A percentile compares a stretch with the other conserved stretches of the same genome.
Conservation (phyloP, 2,329 filamentous ascomycete species). For the Huntiella omanensis region DNA sequence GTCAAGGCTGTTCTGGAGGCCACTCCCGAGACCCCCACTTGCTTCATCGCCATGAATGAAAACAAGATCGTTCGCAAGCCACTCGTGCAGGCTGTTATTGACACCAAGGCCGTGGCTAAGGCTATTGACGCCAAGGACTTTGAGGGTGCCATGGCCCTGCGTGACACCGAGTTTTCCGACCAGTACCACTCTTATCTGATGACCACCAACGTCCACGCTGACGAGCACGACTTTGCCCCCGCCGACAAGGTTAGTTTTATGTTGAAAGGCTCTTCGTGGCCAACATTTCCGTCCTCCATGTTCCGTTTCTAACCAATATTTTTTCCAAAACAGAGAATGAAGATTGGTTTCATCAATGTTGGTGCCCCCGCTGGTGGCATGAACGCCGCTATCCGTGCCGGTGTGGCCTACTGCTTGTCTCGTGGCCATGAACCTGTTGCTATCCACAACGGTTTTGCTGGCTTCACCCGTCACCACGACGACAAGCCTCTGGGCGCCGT, state of each 20-base stretch:
- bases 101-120: conserved; percentile 67
- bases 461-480: conserved; percentile 73
- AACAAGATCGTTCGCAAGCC: conserved; percentile 92
- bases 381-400: conserved; percentile 88
- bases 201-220: conserved; percentile 66
- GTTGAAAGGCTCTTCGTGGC: background rate
- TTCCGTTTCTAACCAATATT: conserved; percentile 16
- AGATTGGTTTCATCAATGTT: conserved; percentile 89
- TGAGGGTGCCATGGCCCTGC: conserved; percentile 65
- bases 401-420: conserved; percentile 78
- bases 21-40: conserved; percentile 73
- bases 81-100: conserved; percentile 69
- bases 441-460: conserved; percentile 93
- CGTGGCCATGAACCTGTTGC: conserved; percentile 84
- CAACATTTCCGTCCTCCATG: too few species aligned
- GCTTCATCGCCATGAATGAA: conserved; percentile 90
- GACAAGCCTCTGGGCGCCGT: conserved; percentile 71
- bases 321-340: conserved; percentile 45
- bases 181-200: conserved; percentile 82
- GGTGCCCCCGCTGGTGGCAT: conserved; percentile 93
- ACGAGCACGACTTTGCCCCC: conserved; percentile 41
- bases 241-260: conserved; percentile 42
- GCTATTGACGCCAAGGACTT: conserved; percentile 78
- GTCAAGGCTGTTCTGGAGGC: conserved; percentile 82
- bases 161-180: conserved; percentile 85